phyloP scores from a whole-genome alignment of 2,329 filamentous ascomycete species.

The Bertia moriformis region DNA sequence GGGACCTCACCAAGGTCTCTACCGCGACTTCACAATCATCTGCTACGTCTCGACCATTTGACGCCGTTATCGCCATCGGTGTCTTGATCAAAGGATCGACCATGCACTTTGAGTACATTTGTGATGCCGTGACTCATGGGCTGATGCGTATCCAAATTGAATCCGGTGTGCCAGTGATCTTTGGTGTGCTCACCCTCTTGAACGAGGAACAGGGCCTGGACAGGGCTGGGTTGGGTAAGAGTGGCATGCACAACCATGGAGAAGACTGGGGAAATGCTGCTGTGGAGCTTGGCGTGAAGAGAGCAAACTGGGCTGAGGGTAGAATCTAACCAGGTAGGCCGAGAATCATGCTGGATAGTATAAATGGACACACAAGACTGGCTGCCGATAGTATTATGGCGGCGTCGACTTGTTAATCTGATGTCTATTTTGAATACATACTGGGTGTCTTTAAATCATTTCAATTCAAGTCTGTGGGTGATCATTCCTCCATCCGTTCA shows the following conservation, averaged over 20 bases:
- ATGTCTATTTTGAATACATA: too few species aligned
- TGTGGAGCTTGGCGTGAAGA: slow-evolving; percentile 84
- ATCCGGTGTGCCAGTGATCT: slow-evolving; percentile 74
- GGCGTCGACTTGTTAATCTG: too few species aligned
- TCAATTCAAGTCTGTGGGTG: too few species aligned
- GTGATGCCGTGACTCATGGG: slow-evolving; percentile 77
- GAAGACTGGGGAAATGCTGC: slow-evolving; percentile 92
- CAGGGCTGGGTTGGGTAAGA: slow-evolving; percentile 54
- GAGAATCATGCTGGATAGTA: too few species aligned
- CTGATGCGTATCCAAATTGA: slow-evolving; percentile 92
- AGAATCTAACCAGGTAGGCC: slow-evolving; percentile 26
- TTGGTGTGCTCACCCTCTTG: slow-evolving; percentile 80
- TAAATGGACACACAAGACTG: too few species aligned
- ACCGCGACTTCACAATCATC: slow-evolving; percentile 20
- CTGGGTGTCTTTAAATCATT: too few species aligned
- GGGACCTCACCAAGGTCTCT: slow-evolving; percentile 45
- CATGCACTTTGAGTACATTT: slow-evolving; percentile 99
- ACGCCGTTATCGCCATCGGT: slow-evolving; percentile 87
- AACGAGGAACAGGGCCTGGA: slow-evolving; percentile 76
- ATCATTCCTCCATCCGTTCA: slow-evolving; percentile 57
- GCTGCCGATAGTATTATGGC: too few species aligned
- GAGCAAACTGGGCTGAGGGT: slow-evolving; percentile 68
- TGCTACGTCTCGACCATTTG: slow-evolving; percentile 53
- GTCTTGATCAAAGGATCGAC: slow-evolving; percentile 97
- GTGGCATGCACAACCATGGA: slow-evolving; percentile 73